Evolutionary conservation across 2,329 filamentous ascomycete species (phyloP).

Genomic region (Fusarium armeniacum): DNA sequence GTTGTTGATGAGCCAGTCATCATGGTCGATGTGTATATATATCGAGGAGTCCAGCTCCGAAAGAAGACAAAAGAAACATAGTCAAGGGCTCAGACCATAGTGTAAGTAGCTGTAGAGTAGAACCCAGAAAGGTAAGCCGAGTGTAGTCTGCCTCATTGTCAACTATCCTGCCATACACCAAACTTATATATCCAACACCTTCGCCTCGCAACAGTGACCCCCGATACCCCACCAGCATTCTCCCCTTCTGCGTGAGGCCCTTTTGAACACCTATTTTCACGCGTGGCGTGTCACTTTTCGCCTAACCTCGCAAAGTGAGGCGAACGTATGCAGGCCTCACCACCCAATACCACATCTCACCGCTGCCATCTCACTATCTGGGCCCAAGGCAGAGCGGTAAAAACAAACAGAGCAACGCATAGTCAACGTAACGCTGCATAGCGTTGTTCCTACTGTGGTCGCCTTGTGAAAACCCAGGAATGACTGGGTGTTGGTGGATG

Average conservation of each 20-base stretch:
- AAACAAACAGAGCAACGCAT: slow-evolving; percentile 17
- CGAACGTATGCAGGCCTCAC: slow-evolving; percentile 40
- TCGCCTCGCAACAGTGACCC: slow-evolving; percentile 1
- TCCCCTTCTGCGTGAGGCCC: slow-evolving; percentile 27
- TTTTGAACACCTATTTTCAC: slow-evolving; percentile 22
- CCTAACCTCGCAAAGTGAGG: slow-evolving; percentile 33
- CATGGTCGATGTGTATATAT: slow-evolving; percentile 1
- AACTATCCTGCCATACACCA: not conserved
- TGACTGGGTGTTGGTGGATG: slow-evolving; percentile 15
- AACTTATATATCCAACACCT: slow-evolving; percentile 29
- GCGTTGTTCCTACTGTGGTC: slow-evolving; percentile 1
- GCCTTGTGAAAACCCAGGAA: slow-evolving; percentile 8
- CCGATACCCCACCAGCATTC: not conserved
- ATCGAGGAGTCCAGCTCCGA: slow-evolving; percentile 33
- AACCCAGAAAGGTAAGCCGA: not conserved
- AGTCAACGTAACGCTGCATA: slow-evolving; percentile 27
- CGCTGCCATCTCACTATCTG: slow-evolving; percentile 21
- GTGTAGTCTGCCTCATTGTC: slow-evolving; percentile 13
- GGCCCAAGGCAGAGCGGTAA: slow-evolving; percentile 21
- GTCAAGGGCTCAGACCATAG: not conserved
- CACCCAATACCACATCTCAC: slow-evolving; percentile 29
- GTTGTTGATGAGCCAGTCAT: not conserved
- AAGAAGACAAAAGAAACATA: slow-evolving; percentile 2
- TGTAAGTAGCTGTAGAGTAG: not conserved
- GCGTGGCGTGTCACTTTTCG: slow-evolving; percentile 35